phyloP scores from a whole-genome alignment of 805 yeast genomes.

The Candida maris region DNA sequence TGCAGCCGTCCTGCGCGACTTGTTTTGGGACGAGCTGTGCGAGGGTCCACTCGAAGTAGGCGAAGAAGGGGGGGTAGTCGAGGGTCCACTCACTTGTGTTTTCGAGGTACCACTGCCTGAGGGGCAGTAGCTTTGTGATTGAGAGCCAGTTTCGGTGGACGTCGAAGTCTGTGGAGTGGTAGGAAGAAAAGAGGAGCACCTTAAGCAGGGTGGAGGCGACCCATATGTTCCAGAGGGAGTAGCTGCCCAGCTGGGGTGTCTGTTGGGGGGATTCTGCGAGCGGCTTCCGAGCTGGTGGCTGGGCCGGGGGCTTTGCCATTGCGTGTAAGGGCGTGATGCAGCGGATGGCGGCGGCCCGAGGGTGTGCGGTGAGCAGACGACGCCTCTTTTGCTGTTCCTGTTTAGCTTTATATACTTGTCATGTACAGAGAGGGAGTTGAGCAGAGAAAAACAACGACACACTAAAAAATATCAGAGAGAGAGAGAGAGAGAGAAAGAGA shows the following conservation, averaged over 20 bases:
- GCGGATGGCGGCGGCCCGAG: no score
- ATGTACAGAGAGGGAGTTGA: no score
- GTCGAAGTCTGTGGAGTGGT: slow-evolving; percentile 94
- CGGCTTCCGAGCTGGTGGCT: background rate
- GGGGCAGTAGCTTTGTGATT: slow-evolving; percentile 71
- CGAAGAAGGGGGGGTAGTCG: slow-evolving; percentile 97
- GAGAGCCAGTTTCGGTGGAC: slow-evolving; percentile 98
- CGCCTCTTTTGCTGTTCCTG: no score
- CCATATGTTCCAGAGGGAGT: slow-evolving; percentile 63
- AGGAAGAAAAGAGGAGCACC: slow-evolving; percentile 66
- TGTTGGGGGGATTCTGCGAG: background rate
- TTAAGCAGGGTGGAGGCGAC: slow-evolving; percentile 59
- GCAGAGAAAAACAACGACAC: no score
- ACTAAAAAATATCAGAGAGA: no score
- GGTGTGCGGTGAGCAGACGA: no score
- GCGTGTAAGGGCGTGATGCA: background rate
- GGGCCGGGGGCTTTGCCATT: background rate
- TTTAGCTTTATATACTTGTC: no score
- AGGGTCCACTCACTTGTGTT: slow-evolving; percentile 83
- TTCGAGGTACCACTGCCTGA: slow-evolving; percentile 80
- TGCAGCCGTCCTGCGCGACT: slow-evolving; percentile 72
- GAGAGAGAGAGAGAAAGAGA: no score
- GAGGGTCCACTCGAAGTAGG: slow-evolving; percentile 85
- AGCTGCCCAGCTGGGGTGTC: slow-evolving; percentile 33
- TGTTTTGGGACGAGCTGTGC: slow-evolving; percentile 64